phyloP scores from a whole-genome alignment of 192 early-diverging fungal genomes.

The Gaertneriomyces semiglobifer region DNA sequence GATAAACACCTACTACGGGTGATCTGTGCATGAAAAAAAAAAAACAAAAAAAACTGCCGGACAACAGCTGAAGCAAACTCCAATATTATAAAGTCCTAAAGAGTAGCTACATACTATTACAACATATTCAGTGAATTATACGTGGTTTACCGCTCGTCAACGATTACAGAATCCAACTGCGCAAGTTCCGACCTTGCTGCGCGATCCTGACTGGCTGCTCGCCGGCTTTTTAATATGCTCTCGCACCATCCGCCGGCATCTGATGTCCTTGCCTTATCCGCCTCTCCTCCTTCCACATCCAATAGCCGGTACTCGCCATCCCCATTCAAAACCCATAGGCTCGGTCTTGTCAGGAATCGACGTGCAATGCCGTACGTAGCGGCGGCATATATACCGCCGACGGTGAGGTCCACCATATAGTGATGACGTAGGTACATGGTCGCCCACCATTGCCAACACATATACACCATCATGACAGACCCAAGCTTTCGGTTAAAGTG shows the following conservation, averaged over 20 bases:
- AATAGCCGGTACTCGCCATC: conserved; percentile 18
- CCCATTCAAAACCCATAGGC: not conserved
- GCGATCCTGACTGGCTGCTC: conserved; percentile 13
- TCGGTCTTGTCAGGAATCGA: conserved; percentile 18
- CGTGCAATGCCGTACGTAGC: conserved; percentile 39
- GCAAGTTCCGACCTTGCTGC: too few relatives aligned
- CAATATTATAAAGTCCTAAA: too few relatives aligned
- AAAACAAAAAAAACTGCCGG: not conserved
- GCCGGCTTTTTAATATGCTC: conserved; percentile 21
- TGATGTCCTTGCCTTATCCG: conserved; percentile 1
- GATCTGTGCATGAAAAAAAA: too few relatives aligned
- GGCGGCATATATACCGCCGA: conserved; percentile 62
- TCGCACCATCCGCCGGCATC: conserved; percentile 17
- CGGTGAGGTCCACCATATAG: conserved; percentile 69
- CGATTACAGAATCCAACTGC: too few relatives aligned
- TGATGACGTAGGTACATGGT: conserved; percentile 76
- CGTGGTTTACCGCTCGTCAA: too few relatives aligned
- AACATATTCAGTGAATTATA: too few relatives aligned
- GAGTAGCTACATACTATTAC: too few relatives aligned
- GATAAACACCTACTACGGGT: too few relatives aligned
- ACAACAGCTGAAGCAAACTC: not conserved
- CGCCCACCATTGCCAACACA: conserved; percentile 75
- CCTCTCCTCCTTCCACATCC: conserved; percentile 12
- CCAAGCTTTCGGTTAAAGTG: conserved; percentile 25
- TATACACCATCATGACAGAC: conserved; percentile 47